A percentile compares a stretch with the other conserved stretches of the same genome.
These are phyloP conservation scores for Xylaria nigripes DNA, from an alignment of 495 filamentous ascomycete species.

Conservation along the genomic window DNA sequence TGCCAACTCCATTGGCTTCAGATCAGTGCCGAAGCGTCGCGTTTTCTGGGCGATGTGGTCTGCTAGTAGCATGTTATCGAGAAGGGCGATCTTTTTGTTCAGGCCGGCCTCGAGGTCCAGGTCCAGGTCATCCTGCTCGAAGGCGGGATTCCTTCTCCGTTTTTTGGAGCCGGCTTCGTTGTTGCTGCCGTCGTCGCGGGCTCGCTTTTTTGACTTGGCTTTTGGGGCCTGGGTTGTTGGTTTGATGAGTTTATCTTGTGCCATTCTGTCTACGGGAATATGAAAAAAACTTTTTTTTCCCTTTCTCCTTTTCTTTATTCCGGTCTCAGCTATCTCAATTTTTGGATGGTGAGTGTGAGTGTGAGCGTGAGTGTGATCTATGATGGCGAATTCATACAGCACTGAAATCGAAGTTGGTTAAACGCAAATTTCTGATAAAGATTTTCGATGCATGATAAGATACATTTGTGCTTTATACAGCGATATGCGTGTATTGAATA, in stretches of 20 bases:
- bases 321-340: not conserved
- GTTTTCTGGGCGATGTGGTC: constrained; percentile 78
- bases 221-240: constrained; percentile 8
- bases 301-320: not conserved
- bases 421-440: constrained; percentile 1
- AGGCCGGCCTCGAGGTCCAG: constrained; percentile 57
- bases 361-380: too few species aligned
- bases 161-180: constrained; percentile 34
- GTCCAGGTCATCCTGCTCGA: constrained; percentile 49
- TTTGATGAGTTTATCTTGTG: not conserved
- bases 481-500: constrained; percentile 10
- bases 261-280: not conserved
- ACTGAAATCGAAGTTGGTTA: not conserved
- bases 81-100: constrained; percentile 68
- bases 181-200: constrained; percentile 28
- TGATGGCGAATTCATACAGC: too few species aligned
- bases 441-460: constrained; percentile 15
- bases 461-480: constrained; percentile 7
- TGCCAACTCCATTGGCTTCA: constrained; percentile 74
- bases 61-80: constrained; percentile 75
- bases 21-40: constrained; percentile 63
- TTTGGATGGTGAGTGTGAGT: too few species aligned
- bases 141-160: constrained; percentile 47
- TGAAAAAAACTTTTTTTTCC: not conserved
- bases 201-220: constrained; percentile 33